Percentiles rank a stretch among this genome's conserved stretches.
Conservation (phyloP, 495 filamentous ascomycete genomes). For the Hypoxylon rickii region DNA sequence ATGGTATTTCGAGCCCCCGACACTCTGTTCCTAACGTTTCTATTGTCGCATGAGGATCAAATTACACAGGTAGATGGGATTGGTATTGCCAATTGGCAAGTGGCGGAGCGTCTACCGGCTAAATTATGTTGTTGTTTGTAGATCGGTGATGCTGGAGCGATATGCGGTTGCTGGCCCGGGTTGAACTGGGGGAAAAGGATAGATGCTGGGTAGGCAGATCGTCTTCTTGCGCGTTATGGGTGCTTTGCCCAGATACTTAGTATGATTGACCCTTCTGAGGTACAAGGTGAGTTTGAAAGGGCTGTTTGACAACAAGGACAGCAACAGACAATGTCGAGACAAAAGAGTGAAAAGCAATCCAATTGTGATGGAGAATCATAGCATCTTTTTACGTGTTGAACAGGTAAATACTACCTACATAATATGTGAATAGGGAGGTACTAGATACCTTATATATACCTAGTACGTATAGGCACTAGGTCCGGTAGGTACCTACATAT, state of each 20-base stretch:
- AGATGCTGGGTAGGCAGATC: background rate
- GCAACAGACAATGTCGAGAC: slow-evolving; percentile 1
- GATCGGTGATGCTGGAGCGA: too few relatives aligned
- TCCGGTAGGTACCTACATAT: too few relatives aligned
- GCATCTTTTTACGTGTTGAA: slow-evolving; percentile 25
- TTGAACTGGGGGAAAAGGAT: too few relatives aligned
- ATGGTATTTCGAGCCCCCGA: slow-evolving; percentile 4
- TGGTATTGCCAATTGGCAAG: slow-evolving; percentile 5
- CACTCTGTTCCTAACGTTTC: slow-evolving; percentile 9
- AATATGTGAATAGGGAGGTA: too few relatives aligned
- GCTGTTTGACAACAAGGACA: background rate
- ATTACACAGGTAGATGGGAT: slow-evolving; percentile 3
- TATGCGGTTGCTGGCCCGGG: too few relatives aligned
- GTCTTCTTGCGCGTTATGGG: slow-evolving; percentile 6
- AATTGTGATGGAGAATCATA: slow-evolving; percentile 22
- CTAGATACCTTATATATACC: too few relatives aligned
- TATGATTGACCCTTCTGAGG: too few relatives aligned
- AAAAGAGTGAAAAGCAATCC: slow-evolving; percentile 13
- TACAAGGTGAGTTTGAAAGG: too few relatives aligned
- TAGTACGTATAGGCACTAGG: too few relatives aligned
- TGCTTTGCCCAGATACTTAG: background rate
- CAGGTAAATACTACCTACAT: too few relatives aligned
- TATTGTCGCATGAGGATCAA: slow-evolving; percentile 20
- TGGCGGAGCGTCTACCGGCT: too few relatives aligned
- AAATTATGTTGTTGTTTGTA: too few relatives aligned